phyloP scores from a whole-genome alignment of 2,329 filamentous ascomycete species.

The Exophiala lecanii-corni region DNA sequence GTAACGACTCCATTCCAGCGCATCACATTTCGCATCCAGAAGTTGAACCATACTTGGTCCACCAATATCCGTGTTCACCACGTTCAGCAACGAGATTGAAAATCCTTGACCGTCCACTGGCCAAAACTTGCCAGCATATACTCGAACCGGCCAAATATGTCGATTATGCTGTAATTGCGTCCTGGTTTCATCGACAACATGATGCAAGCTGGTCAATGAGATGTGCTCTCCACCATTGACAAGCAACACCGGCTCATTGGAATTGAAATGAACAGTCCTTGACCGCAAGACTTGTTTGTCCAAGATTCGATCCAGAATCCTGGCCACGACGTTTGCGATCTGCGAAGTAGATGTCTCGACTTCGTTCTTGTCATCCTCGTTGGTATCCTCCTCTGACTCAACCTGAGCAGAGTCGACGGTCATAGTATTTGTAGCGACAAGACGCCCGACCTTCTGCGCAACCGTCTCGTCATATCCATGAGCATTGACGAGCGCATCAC shows the following conservation, averaged over 20 bases:
- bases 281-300: constrained; percentile 7
- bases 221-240: constrained; percentile 11
- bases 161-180: constrained; percentile 15
- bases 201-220: not conserved
- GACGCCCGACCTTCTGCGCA: constrained; percentile 10
- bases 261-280: constrained; percentile 19
- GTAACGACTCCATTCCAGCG: constrained; percentile 15
- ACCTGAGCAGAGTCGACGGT: constrained; percentile 6
- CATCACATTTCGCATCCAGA: constrained; percentile 20
- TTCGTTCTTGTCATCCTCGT: not conserved
- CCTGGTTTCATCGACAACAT: constrained; percentile 8
- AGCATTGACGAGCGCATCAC: constrained; percentile 9
- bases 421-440: constrained; percentile 16
- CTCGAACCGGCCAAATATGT: constrained; percentile 23
- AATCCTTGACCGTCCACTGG: constrained; percentile 5
- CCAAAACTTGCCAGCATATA: constrained; percentile 15
- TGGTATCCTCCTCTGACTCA: not conserved
- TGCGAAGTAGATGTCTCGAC: no score
- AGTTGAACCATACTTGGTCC: constrained; percentile 27
- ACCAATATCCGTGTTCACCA: constrained; percentile 27
- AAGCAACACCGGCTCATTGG: constrained; percentile 26
- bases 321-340: constrained; percentile 2
- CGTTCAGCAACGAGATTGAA: constrained; percentile 23
- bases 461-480: constrained; percentile 13
- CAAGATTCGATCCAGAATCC: constrained; percentile 15